phyloP scores from a whole-genome alignment of 352 stramenopile species.

The Phytophthora vignae region DNA sequence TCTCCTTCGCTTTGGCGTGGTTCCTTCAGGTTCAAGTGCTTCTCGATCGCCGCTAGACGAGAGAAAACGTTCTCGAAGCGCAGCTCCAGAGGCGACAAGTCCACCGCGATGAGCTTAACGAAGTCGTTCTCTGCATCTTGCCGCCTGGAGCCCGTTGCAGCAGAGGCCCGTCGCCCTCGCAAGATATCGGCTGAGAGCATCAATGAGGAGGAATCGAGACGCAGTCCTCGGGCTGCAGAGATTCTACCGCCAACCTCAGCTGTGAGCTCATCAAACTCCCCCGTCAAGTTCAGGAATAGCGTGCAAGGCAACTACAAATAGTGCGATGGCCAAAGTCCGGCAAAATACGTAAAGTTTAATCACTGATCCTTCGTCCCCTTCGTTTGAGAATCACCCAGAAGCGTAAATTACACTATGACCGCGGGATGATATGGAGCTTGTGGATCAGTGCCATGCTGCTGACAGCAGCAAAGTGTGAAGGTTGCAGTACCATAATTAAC shows the following conservation, averaged over 20 bases:
- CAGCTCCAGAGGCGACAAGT: slow-evolving; percentile 57
- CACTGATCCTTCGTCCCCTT: no score
- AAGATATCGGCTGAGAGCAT: slow-evolving; percentile 23
- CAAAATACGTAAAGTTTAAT: no score
- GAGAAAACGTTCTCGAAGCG: slow-evolving; percentile 62
- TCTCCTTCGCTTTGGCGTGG: not conserved
- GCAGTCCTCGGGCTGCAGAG: not conserved
- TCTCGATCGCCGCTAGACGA: slow-evolving; percentile 54
- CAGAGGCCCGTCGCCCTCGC: slow-evolving; percentile 8
- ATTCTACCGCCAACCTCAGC: not conserved
- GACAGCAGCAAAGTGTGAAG: no score
- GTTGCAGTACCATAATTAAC: no score
- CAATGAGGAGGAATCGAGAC: not conserved
- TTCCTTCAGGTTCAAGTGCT: slow-evolving; percentile 23
- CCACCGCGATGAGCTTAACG: slow-evolving; percentile 52
- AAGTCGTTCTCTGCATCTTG: slow-evolving; percentile 46
- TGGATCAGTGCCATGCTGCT: no score
- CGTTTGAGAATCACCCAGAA: no score
- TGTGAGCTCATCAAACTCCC: not conserved
- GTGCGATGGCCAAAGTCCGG: no score
- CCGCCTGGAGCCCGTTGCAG: not conserved
- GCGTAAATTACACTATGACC: no score
- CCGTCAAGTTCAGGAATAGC: not conserved
- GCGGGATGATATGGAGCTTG: no score
- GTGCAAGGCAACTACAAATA: not conserved